phyloP scores from a whole-genome alignment of 78 protist species.

The Mastigamoeba balamuthi region DNA sequence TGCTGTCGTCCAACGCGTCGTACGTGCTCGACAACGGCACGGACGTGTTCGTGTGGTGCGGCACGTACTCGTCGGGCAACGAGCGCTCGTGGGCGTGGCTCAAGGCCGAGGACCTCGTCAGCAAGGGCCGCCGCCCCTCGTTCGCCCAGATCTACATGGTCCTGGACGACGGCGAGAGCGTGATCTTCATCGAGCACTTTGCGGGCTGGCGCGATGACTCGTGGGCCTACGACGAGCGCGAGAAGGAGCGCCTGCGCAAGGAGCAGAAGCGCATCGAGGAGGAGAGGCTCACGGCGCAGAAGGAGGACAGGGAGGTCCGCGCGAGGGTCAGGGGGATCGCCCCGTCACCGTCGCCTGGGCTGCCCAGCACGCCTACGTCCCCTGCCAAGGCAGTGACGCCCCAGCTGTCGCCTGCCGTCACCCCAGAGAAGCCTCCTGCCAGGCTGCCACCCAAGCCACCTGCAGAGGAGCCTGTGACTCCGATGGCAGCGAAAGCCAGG shows the following conservation, averaged over 20 bases:
- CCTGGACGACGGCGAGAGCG: slow-evolving; percentile 20
- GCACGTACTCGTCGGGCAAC: slow-evolving; percentile 7
- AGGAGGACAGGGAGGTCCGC: neutral
- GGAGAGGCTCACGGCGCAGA: neutral
- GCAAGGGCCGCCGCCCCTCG: neutral
- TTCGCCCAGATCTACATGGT: slow-evolving; percentile 17
- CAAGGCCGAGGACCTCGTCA: slow-evolving; percentile 47
- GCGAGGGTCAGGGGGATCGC: neutral
- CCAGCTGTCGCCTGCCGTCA: no score
- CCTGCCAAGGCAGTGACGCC: no score
- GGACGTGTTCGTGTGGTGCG: slow-evolving; percentile 47
- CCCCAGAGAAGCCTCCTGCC: no score
- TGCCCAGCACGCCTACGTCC: no score
- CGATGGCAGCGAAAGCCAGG: no score
- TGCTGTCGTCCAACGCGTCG: slow-evolving; percentile 25
- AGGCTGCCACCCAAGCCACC: no score
- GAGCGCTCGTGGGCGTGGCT: slow-evolving; percentile 54
- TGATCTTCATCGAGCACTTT: slow-evolving; percentile 28
- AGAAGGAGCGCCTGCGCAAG: neutral
- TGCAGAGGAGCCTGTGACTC: no score
- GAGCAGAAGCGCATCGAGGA: neutral
- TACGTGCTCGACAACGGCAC: slow-evolving; percentile 27
- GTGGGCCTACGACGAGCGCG: slow-evolving; percentile 8
- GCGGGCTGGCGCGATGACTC: slow-evolving; percentile 38
- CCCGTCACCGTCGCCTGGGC: no score